Evolutionary conservation across 331 rosid genomes (phyloP).

Genomic region (Erythrophleum ivorense): DNA sequence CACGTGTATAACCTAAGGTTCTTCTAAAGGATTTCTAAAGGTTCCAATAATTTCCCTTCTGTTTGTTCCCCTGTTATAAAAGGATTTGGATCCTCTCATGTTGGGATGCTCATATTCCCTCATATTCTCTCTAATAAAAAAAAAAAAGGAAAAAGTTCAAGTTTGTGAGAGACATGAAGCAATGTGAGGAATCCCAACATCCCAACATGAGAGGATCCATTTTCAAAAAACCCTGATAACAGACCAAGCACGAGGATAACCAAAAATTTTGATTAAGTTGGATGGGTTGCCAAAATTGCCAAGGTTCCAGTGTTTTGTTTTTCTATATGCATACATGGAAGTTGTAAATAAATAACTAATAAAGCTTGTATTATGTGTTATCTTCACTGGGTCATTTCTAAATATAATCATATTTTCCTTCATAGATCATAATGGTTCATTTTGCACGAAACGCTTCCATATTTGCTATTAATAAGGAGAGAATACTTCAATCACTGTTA

Average conservation of each 20-base stretch:
- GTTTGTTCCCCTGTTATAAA: not conserved
- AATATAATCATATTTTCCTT: not conserved
- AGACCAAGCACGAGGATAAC: too few relatives aligned
- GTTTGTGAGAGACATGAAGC: too few relatives aligned
- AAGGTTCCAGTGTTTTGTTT: not conserved
- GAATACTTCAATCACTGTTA: not conserved
- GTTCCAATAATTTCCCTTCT: not conserved
- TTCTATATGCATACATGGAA: not conserved
- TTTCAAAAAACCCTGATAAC: not conserved
- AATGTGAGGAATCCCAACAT: too few relatives aligned
- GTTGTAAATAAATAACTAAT: not conserved
- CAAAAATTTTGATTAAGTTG: not conserved
- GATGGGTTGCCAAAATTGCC: not conserved
- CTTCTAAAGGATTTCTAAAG: conserved; percentile 14
- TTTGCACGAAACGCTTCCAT: not conserved
- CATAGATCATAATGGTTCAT: not conserved
- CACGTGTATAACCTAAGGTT: conserved; percentile 37
- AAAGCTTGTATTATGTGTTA: not conserved
- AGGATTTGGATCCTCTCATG: too few relatives aligned
- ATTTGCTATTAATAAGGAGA: not conserved
- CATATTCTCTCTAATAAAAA: too few relatives aligned
- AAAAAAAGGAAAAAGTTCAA: too few relatives aligned
- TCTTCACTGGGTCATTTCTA: not conserved
- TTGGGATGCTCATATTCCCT: too few relatives aligned
- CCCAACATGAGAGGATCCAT: too few relatives aligned